Evolutionary conservation across 768 basidiomycete species (phyloP).

Genomic region (Lenzites betulinus): DNA sequence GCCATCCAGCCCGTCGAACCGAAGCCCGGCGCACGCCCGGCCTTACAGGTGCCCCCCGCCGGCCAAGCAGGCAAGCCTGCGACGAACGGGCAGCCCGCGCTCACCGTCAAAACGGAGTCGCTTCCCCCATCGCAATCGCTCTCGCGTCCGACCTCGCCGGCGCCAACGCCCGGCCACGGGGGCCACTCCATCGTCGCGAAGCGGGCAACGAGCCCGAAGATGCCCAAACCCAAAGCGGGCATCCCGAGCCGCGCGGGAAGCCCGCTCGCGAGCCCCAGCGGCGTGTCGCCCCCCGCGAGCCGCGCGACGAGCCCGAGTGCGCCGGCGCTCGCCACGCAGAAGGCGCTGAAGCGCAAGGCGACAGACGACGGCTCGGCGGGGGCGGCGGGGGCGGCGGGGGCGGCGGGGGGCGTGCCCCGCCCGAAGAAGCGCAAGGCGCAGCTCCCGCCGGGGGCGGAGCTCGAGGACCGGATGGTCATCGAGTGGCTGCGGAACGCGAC

Average conservation of each 20-base stretch:
- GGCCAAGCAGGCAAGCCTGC: slow-evolving; percentile 36
- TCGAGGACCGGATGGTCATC: slow-evolving; percentile 66
- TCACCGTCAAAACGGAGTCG: slow-evolving; percentile 27
- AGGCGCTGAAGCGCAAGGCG: slow-evolving; percentile 63
- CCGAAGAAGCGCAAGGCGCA: slow-evolving; percentile 57
- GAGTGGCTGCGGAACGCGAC: slow-evolving; percentile 73
- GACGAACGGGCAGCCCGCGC: slow-evolving; percentile 34
- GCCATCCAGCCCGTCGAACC: slow-evolving; percentile 49
- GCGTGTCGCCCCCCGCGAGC: slow-evolving; percentile 38
- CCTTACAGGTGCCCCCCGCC: slow-evolving; percentile 36
- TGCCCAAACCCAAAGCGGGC: slow-evolving; percentile 55
- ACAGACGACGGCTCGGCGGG: slow-evolving; percentile 37
- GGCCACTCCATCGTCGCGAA: slow-evolving; percentile 82
- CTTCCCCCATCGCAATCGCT: slow-evolving; percentile 31
- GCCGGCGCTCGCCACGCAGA: slow-evolving; percentile 11
- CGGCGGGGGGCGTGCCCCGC: slow-evolving; percentile 37
- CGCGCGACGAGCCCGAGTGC: slow-evolving; percentile 50
- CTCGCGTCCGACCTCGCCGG: slow-evolving; percentile 64
- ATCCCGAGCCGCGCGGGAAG: slow-evolving; percentile 57
- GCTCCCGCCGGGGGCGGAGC: slow-evolving; percentile 40
- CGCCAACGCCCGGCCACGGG: slow-evolving; percentile 53
- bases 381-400: slow-evolving; percentile 5
- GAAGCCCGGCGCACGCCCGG: slow-evolving; percentile 47
- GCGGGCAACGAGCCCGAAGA: slow-evolving; percentile 82
- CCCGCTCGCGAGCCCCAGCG: slow-evolving; percentile 47